Percentiles rank a stretch among this genome's conserved stretches.
Evolutionary conservation across 1,284 basidiomycete species (phyloP).

Genomic region (Omphalotus olearius): DNA sequence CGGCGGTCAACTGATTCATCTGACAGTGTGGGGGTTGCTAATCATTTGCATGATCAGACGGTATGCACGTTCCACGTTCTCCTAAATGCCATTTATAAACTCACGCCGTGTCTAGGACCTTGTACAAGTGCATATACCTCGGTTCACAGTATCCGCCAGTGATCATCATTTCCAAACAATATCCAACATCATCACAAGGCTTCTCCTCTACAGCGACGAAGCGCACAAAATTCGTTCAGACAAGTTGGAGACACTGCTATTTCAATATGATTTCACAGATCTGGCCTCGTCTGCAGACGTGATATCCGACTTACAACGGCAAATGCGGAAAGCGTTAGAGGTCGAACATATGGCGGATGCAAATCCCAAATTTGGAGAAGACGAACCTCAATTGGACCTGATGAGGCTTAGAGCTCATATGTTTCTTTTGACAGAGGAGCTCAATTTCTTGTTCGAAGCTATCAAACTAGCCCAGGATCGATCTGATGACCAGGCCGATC

Average conservation of each 20-base stretch:
- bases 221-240: conserved; percentile 75
- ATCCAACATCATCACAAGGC: conserved; percentile 84
- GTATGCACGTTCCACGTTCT: conserved; percentile 40
- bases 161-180: conserved; percentile 85
- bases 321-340: conserved; percentile 68
- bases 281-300: conserved; percentile 63
- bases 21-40: conserved; percentile 31
- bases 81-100: background rate
- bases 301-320: conserved; percentile 72
- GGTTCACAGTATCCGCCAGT: conserved; percentile 86
- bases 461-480: conserved; percentile 81
- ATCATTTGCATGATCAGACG: conserved; percentile 80
- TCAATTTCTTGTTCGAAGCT: conserved; percentile 87
- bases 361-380: conserved; percentile 32
- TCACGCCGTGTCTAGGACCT: conserved; percentile 58
- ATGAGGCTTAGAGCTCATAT: conserved; percentile 77
- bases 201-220: conserved; percentile 87
- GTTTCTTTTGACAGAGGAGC: conserved; percentile 73
- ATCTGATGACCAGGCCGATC: conserved; percentile 65
- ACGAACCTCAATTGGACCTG: conserved; percentile 50
- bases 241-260: conserved; percentile 80
- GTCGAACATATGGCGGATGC: conserved; percentile 50
- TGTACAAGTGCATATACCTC: conserved; percentile 76
- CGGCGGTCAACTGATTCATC: conserved; percentile 27
- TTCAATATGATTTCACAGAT: conserved; percentile 91